These are phyloP conservation scores for Magnolia sinica DNA, from an alignment of 164 flowering plant genomes.

Conservation along the genomic window DNA sequence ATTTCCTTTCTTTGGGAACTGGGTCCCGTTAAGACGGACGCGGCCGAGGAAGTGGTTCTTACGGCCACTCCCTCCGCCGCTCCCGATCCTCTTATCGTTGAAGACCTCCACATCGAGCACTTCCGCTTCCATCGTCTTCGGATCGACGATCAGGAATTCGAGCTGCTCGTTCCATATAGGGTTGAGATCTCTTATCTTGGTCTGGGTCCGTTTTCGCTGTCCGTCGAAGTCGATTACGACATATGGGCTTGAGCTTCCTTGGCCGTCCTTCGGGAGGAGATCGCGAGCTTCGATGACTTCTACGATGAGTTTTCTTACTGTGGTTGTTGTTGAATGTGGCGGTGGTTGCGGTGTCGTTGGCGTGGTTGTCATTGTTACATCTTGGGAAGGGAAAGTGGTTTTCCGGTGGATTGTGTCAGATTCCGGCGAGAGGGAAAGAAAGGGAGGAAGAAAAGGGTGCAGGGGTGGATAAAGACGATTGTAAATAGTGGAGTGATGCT, in stretches of 20 bases:
- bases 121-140: slow-evolving; percentile 57
- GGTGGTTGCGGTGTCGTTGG: slow-evolving; percentile 12
- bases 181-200: slow-evolving; percentile 57
- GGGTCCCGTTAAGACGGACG: slow-evolving; percentile 70
- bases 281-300: slow-evolving; percentile 78
- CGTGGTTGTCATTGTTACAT: slow-evolving; percentile 13
- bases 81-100: slow-evolving; percentile 63
- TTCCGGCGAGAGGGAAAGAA: background rate
- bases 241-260: slow-evolving; percentile 90
- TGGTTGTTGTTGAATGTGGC: slow-evolving; percentile 16
- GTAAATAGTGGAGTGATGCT: slow-evolving; percentile 3
- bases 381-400: background rate
- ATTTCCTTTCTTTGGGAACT: slow-evolving; percentile 59
- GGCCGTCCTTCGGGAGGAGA: slow-evolving; percentile 91
- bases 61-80: slow-evolving; percentile 37
- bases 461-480: background rate
- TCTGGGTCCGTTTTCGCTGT: slow-evolving; percentile 63
- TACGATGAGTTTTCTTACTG: slow-evolving; percentile 56
- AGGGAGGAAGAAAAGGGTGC: background rate
- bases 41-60: slow-evolving; percentile 83
- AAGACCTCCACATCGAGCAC: slow-evolving; percentile 78
- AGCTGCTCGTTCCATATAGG: slow-evolving; percentile 85
- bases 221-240: slow-evolving; percentile 82
- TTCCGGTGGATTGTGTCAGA: background rate
- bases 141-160: slow-evolving; percentile 78